These are phyloP conservation scores for Curvularia spicifera DNA, from an alignment of 2,329 filamentous ascomycete species.

Conservation along the genomic window DNA sequence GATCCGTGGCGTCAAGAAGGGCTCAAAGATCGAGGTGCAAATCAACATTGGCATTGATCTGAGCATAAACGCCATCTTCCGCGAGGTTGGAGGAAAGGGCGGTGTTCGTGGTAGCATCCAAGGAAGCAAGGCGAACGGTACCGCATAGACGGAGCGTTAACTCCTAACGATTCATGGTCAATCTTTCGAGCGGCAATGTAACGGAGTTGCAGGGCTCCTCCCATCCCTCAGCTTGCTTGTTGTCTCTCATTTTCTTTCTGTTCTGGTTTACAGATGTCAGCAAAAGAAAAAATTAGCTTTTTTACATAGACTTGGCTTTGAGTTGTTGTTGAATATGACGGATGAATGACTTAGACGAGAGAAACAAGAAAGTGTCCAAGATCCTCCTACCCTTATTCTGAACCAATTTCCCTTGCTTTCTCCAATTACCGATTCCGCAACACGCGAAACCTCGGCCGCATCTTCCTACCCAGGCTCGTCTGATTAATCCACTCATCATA, in stretches of 20 bases:
- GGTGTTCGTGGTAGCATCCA: constrained; percentile 56
- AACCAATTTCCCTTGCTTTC: not conserved
- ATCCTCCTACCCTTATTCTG: not conserved
- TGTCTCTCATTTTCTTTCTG: not conserved
- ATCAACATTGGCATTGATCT: constrained; percentile 86
- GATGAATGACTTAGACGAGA: not conserved
- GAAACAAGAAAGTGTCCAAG: not conserved
- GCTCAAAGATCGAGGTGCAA: constrained; percentile 89
- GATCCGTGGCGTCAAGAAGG: constrained; percentile 83
- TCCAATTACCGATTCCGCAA: constrained; percentile 27
- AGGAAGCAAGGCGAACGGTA: constrained; percentile 41
- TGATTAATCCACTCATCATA: constrained; percentile 35
- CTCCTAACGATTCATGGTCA: constrained; percentile 5
- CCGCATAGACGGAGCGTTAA: constrained; percentile 24
- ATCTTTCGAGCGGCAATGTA: not conserved
- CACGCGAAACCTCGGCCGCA: constrained; percentile 33
- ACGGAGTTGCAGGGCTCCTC: not conserved
- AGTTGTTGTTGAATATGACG: not conserved
- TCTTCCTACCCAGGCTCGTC: constrained; percentile 29
- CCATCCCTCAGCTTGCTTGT: not conserved
- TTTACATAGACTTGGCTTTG: not conserved
- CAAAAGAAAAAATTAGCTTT: not conserved
- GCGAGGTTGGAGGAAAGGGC: constrained; percentile 86
- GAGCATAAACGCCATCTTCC: constrained; percentile 76
- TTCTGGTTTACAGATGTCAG: constrained; percentile 1